Conservation (phyloP, 331 rosid species). For the Malus hybrid region DNA sequence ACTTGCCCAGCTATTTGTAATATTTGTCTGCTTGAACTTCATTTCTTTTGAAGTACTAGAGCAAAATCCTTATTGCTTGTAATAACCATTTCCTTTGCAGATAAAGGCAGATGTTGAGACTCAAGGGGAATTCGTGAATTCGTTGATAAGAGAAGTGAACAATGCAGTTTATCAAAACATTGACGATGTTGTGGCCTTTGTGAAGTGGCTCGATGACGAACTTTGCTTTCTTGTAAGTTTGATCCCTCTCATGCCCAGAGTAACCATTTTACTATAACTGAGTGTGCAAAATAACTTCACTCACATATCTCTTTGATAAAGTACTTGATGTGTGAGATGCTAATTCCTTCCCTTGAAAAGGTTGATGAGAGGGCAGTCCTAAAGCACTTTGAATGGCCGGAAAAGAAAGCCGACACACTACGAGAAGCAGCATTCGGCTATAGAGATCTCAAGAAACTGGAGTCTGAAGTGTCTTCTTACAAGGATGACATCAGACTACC, state of each 20-base stretch:
- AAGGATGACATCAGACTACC: conserved; percentile 69
- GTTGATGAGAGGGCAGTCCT: conserved; percentile 98
- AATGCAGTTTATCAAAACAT: conserved; percentile 73
- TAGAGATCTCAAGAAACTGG: conserved; percentile 79
- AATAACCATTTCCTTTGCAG: conserved; percentile 31
- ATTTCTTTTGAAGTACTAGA: background rate
- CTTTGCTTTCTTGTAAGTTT: conserved; percentile 91
- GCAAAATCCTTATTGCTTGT: background rate
- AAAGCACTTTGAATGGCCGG: conserved; percentile 98
- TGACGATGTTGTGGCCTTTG: conserved; percentile 91
- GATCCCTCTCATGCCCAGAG: too few species aligned
- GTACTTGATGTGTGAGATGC: too few species aligned
- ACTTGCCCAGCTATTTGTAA: background rate
- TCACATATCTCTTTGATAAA: too few species aligned
- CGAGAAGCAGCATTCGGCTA: conserved; percentile 94
- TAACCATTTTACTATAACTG: too few species aligned
- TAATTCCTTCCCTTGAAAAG: conserved; percentile 24
- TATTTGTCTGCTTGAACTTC: background rate
- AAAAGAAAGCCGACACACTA: conserved; percentile 94
- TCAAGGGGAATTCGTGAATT: conserved; percentile 96
- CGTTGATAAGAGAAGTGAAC: conserved; percentile 87
- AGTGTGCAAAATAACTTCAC: too few species aligned
- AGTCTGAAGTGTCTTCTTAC: conserved; percentile 73
- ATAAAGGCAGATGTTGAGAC: conserved; percentile 96
- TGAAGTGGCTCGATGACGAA: conserved; percentile 98